Evolutionary conservation across 345 rosid species (phyloP).

Genomic region (Hirschfeldia incana): DNA sequence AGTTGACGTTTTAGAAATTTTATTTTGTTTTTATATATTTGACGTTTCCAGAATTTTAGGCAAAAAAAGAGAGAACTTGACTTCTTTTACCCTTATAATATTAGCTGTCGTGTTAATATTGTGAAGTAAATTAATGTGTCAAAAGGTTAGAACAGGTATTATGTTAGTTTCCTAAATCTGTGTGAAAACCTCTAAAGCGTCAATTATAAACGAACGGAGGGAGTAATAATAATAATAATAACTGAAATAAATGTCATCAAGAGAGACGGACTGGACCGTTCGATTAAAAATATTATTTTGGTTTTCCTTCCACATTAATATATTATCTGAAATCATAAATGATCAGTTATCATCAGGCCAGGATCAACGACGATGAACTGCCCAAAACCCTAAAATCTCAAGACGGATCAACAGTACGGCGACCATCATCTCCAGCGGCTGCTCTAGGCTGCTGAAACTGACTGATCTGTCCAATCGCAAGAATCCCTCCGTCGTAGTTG

Average conservation of each 20-base stretch:
- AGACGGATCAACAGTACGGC: constrained; percentile 84
- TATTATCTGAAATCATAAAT: background rate
- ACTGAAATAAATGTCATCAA: constrained; percentile 21
- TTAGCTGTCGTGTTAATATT: too few species aligned
- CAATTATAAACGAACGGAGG: too few species aligned
- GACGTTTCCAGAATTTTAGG: too few species aligned
- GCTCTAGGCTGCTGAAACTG: constrained; percentile 86
- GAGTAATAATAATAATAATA: background rate
- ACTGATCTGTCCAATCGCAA: constrained; percentile 74
- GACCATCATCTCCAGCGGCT: constrained; percentile 74
- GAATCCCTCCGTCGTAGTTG: constrained; percentile 61
- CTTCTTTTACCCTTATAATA: too few species aligned
- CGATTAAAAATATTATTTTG: constrained; percentile 12
- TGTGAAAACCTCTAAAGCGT: too few species aligned
- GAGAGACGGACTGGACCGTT: constrained; percentile 28
- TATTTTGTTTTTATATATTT: too few species aligned
- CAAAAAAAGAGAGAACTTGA: too few species aligned
- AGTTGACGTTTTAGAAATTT: too few species aligned
- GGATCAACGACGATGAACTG: constrained; percentile 20
- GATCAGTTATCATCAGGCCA: constrained; percentile 16
- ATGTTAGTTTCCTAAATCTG: too few species aligned
- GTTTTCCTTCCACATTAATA: constrained; percentile 18
- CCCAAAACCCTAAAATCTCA: constrained; percentile 45
- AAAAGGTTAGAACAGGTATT: too few species aligned
- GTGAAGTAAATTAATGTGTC: too few species aligned